phyloP scores from a whole-genome alignment of 1,139 yeast genomes.

The Yamadazyma kanchanaburiensis region DNA sequence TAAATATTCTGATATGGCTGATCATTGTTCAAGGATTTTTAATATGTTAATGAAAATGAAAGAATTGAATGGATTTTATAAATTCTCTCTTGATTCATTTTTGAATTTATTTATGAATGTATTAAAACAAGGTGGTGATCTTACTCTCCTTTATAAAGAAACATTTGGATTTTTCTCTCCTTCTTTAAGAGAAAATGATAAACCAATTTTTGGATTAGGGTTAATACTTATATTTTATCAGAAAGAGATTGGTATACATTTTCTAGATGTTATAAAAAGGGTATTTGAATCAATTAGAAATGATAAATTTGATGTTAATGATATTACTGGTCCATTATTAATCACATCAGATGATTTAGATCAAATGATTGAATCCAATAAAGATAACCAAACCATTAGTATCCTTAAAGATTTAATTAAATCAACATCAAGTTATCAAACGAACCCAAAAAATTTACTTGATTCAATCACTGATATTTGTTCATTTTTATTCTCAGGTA shows the following conservation, averaged over 20 bases:
- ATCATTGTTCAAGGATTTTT: constrained; percentile 50
- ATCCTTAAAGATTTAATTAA: constrained; percentile 11
- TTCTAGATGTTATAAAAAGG: constrained; percentile 5
- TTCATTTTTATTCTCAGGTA: constrained; percentile 21
- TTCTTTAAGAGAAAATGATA: constrained; percentile 51
- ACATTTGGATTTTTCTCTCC: constrained; percentile 45
- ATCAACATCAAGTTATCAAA: background rate
- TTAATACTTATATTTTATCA: constrained; percentile 28
- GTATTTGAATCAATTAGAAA: background rate
- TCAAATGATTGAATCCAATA: constrained; percentile 9
- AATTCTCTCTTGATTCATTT: constrained; percentile 52
- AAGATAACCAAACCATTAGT: constrained; percentile 18
- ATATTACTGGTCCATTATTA: constrained; percentile 4
- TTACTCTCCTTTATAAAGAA: constrained; percentile 39
- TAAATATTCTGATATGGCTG: constrained; percentile 52
- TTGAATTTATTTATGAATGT: constrained; percentile 37
- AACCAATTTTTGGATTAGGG: constrained; percentile 40
- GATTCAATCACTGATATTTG: constrained; percentile 15
- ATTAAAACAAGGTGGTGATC: constrained; percentile 29
- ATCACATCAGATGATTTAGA: constrained; percentile 1
- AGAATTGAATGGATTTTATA: constrained; percentile 50
- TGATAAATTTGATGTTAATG: background rate
- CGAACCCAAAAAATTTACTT: constrained; percentile 11
- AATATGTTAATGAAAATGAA: constrained; percentile 40
- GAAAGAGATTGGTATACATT: constrained; percentile 24